Evolutionary conservation across 208 protist genomes (phyloP).

Genomic region (Acanthamoeba lenticulata): DNA sequence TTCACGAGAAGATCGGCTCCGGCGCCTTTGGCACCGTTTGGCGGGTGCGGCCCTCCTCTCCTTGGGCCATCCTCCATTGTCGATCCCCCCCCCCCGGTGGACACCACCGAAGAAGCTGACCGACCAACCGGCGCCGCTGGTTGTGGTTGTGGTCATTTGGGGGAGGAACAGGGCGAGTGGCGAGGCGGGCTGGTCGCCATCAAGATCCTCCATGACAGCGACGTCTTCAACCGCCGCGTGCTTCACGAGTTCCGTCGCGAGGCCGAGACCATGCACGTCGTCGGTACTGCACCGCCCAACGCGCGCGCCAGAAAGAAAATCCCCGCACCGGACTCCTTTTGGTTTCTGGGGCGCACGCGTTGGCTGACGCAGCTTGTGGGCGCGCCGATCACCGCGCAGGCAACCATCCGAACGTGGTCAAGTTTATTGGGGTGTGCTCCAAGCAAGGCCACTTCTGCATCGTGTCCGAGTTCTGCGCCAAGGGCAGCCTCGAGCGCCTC

Average conservation of each 20-base stretch:
- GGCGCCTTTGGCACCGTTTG: neutral
- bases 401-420: slow-evolving; percentile 5
- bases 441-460: neutral
- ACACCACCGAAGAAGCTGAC: too few relatives aligned
- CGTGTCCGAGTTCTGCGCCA: neutral
- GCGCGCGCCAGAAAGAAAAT: neutral
- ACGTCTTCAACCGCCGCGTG: neutral
- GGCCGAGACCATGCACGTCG: neutral
- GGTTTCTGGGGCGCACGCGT: neutral
- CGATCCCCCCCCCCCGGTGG: too few relatives aligned
- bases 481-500: neutral
- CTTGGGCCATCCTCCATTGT: too few relatives aligned
- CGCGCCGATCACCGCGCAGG: neutral
- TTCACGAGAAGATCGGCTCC: neutral
- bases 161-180: neutral
- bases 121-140: too few relatives aligned
- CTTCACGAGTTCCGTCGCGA: neutral
- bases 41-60: neutral
- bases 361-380: too few relatives aligned
- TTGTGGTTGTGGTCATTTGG: neutral
- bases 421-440: neutral
- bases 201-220: neutral
- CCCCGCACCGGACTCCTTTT: neutral
- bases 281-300: neutral
- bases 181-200: neutral